Evolutionary conservation across 2,329 filamentous ascomycete genomes (phyloP).

Genomic region (Diaporthe capsici): DNA sequence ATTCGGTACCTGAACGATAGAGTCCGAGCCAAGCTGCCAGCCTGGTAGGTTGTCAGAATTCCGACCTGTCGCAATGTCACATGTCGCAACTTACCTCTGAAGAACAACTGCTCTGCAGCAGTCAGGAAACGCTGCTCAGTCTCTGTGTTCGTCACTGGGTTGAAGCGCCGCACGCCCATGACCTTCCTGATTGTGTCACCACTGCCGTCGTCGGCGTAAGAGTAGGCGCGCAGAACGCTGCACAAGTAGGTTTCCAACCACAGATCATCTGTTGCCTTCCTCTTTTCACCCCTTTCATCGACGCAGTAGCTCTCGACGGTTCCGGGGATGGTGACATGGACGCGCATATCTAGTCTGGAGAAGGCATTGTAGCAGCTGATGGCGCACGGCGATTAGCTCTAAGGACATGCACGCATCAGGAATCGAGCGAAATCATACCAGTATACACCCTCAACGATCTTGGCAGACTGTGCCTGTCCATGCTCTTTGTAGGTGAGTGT

Average conservation of each 20-base stretch:
- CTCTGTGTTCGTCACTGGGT: constrained; percentile 98
- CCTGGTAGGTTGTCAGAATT: constrained; percentile 63
- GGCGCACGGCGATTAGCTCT: constrained; percentile 41
- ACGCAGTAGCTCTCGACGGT: constrained; percentile 98
- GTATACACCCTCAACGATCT: constrained; percentile 94
- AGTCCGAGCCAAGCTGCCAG: constrained; percentile 96
- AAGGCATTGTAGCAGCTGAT: constrained; percentile 96
- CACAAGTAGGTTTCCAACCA: constrained; percentile 99
- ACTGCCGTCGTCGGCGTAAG: constrained; percentile 95
- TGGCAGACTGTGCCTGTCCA: constrained; percentile 80
- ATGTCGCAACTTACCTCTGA: constrained; percentile 74
- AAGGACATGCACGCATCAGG: constrained; percentile 8
- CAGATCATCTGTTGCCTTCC: constrained; percentile 90
- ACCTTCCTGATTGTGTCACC: constrained; percentile 97
- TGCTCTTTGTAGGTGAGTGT: constrained; percentile 92
- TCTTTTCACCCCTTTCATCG: constrained; percentile 95
- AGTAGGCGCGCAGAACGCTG: constrained; percentile 93
- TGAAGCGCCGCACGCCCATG: constrained; percentile 96
- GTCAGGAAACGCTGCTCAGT: constrained; percentile 96
- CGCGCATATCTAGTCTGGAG: constrained; percentile 96
- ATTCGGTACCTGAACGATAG: constrained; percentile 96
- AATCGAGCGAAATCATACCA: constrained; percentile 72
- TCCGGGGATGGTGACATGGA: constrained; percentile 96
- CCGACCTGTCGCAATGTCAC: too few relatives aligned
- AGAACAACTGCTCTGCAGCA: constrained; percentile 94